These are phyloP conservation scores for Cryptococcus sp. DNA, from an alignment of 1,284 basidiomycete species.

Conservation along the genomic window DNA sequence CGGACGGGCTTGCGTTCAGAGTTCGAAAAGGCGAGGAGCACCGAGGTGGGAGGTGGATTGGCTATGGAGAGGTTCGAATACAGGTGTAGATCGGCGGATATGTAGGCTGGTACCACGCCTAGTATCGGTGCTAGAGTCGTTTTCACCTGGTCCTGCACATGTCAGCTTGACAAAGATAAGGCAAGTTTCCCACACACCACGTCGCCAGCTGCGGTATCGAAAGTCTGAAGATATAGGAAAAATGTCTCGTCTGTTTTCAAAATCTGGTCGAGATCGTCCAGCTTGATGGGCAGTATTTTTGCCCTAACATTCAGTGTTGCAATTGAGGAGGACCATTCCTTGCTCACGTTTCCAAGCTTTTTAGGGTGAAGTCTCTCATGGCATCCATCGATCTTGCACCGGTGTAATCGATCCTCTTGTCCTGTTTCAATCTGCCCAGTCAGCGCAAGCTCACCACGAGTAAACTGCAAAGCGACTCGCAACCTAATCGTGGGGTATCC, in stretches of 20 bases:
- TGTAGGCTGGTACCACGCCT: conserved; percentile 63
- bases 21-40: conserved; percentile 71
- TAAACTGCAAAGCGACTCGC: conserved; percentile 46
- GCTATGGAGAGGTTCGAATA: conserved; percentile 54
- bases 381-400: conserved; percentile 54
- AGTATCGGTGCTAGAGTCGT: conserved; percentile 57
- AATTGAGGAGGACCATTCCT: background rate
- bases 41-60: conserved; percentile 51
- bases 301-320: conserved; percentile 39
- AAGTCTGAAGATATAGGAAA: conserved; percentile 66
- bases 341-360: conserved; percentile 59
- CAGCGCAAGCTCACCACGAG: background rate
- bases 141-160: conserved; percentile 49
- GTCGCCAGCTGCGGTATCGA: conserved; percentile 40
- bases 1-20: conserved; percentile 41
- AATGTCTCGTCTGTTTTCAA: conserved; percentile 59
- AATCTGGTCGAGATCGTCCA: conserved; percentile 50
- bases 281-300: conserved; percentile 51
- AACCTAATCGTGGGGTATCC: conserved; percentile 77
- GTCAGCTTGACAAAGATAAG: background rate
- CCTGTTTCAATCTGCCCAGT: conserved; percentile 45
- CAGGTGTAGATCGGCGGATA: conserved; percentile 48
- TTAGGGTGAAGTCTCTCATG: conserved; percentile 64
- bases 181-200: conserved; percentile 29
- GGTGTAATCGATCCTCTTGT: conserved; percentile 45